These are phyloP conservation scores for Alternaria conjuncta DNA, from an alignment of 2,329 filamentous ascomycete species.

Conservation along the genomic window DNA sequence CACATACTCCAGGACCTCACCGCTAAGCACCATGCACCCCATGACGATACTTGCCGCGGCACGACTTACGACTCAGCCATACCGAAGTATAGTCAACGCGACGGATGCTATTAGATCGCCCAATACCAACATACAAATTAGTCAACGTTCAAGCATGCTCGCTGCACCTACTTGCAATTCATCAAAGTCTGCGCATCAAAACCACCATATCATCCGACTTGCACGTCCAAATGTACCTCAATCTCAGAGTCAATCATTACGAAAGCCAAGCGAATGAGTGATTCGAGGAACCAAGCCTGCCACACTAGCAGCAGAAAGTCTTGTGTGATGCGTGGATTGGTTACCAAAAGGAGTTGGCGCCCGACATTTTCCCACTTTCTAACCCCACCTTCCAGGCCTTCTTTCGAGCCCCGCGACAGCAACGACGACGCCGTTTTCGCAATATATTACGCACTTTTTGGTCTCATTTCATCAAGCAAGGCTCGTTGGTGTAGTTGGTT, in stretches of 20 bases:
- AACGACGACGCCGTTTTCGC: not conserved
- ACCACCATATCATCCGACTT: too few species aligned
- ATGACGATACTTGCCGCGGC: not conserved
- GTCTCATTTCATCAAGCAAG: constrained; percentile 4
- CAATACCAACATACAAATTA: not conserved
- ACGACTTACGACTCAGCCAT: not conserved
- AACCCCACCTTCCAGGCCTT: not conserved
- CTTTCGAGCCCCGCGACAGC: not conserved
- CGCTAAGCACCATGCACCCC: not conserved
- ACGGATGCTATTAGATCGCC: not conserved
- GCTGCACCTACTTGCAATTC: too few species aligned
- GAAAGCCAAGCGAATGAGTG: too few species aligned
- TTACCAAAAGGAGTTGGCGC: not conserved
- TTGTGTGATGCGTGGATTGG: not conserved
- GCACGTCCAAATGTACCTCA: too few species aligned
- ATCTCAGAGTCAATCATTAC: too few species aligned
- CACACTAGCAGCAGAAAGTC: not conserved
- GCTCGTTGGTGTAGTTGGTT: constrained; percentile 55
- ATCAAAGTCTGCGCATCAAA: too few species aligned
- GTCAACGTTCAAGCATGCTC: not conserved
- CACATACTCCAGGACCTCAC: not conserved
- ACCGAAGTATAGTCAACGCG: not conserved
- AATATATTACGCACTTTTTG: not conserved
- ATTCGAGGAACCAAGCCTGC: too few species aligned
- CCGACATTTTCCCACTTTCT: not conserved